Evolutionary conservation across 331 rosid species (phyloP), one percentile per base, ranked within the genome.

Genomic region (Quercus phellos): DNA sequence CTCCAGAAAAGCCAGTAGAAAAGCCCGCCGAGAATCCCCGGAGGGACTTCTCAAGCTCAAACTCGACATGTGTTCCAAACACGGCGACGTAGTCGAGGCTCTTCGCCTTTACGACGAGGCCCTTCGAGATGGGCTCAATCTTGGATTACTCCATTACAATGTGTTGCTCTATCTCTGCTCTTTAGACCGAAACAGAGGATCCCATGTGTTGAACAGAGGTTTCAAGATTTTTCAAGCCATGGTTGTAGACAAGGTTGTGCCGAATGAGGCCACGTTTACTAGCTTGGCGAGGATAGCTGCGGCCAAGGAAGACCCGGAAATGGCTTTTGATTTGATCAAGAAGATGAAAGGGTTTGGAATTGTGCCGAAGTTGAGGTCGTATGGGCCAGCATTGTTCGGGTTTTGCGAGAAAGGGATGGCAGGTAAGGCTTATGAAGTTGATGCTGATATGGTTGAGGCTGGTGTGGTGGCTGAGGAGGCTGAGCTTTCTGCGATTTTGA

Each of bases 201-300:
- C 46, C 46, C 12, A 38, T 38, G 46, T 38, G 0, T 38, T 38
- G 46, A 38, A 38, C 46, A 38, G 75, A 42, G 99, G 97, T 63
- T 90, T 90, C 29, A 95, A 90, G 89, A 90, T 94, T 21, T 88
- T 88, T 66, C 84, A 86, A 70, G 90, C 90, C 73, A 90, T 94
- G 97, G 68, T 89, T 38, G 74, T 12, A 24, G 90, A 90, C 43
- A 71, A 76, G 35, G 88, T 94, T 35, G 72, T 42, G 70, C 97
- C 95, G 1, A 94, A 90, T 72, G 99, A 94, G 75, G 94, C 97
- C 6, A 88, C 94, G 0, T 92, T 90, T 63, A 94, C 99, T 0
- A 92, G 85, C 54, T 92, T 89, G 6, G 97, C 99, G 18, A 90
- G 99, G 85, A 83, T 92, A 22, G 91, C 97, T 1, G 89, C 88